Base-by-base conservation (phyloP, 768 basidiomycete species). In the Leccinellum albellum region DNA sequence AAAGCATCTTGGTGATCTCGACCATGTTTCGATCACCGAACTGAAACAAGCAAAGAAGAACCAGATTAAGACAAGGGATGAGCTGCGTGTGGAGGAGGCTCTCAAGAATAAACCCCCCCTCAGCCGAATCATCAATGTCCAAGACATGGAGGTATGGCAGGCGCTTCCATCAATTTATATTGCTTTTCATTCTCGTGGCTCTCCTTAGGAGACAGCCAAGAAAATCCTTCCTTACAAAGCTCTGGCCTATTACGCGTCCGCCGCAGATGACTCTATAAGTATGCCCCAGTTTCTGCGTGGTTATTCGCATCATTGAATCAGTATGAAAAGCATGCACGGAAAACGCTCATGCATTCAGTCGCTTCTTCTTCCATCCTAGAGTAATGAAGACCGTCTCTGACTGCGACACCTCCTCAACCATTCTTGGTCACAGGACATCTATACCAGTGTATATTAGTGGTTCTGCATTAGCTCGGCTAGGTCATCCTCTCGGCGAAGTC, bases 311-410 rank as follows among this genome's bases (percentile, higher is more conserved):
- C 49, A 40, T 49, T 57, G 48, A 65, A 48, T 17, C 47, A 9
- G 48, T 21, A 33, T 31, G 53, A 42, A 63, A 63, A 89, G 88
- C 84, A 12, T 71, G 82, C 64, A 57, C 66, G 10, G 88, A 93
- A 70, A 94, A 94, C 60, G 76, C 80, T n/a, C 79, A 82, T 42
- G 89, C 90, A n/a, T 94, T 91, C 70, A 77, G 81, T 42, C 83
- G 91, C 29, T 87, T 93, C 70, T 96, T 93, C 77, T 95, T 96
- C 73, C 79, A 85, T 53, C 85, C 94, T 15, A 85, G 94, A 23
- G 83, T 98, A 37, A 83, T 92, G 83, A 83, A 79, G 49, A 73
- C 81, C 3, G 81, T 90, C 9, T 81, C 83, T 3, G 68, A 73
- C 49, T 84, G 85, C 58, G 83, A 89, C 70, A 82, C 86, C 20